A percentile compares a stretch with the other conserved stretches of the same genome.
phyloP scores from a whole-genome alignment of 441 rosid species.

The Pelargonium myrrhifolium region DNA sequence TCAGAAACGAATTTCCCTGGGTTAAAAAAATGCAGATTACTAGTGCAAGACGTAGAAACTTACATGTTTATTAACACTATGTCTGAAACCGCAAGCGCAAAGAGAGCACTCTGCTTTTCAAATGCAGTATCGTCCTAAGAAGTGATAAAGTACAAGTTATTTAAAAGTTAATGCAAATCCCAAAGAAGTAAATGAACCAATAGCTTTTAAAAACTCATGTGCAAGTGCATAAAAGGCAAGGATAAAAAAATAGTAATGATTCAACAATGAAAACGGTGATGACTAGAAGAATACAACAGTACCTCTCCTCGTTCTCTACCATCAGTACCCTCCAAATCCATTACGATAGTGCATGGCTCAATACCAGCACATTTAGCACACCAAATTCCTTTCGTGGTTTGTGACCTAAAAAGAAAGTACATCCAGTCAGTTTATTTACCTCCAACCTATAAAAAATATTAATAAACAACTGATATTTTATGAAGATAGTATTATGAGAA shows the following conservation, averaged over 20 bases:
- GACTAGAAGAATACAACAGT: not conserved
- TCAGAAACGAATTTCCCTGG: not conserved
- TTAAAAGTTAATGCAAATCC: not conserved
- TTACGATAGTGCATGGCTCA: conserved; percentile 91
- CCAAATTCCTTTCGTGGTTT: conserved; percentile 99
- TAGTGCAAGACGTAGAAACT: conserved; percentile 24
- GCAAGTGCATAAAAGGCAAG: not conserved
- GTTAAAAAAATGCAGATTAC: not conserved
- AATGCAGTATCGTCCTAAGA: conserved; percentile 95
- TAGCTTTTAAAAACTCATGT: not conserved
- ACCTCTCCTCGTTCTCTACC: conserved; percentile 99
- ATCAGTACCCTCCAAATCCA: conserved; percentile 99
- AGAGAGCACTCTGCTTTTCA: conserved; percentile 99
- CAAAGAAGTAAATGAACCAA: not conserved
- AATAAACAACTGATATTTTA: not conserved
- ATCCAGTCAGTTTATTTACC: not conserved
- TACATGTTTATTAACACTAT: conserved; percentile 97
- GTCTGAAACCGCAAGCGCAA: conserved; percentile 98
- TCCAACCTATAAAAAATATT: conserved; percentile 1
- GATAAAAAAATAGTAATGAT: too few relatives aligned
- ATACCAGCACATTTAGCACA: conserved; percentile 81
- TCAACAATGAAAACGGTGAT: too few relatives aligned
- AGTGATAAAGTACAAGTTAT: not conserved
- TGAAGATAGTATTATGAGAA: not conserved
- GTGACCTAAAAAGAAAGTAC: conserved; percentile 23